Percentiles rank a stretch among this genome's conserved stretches.
phyloP scores from a whole-genome alignment of 1,139 yeast genomes.

The Geotrichum histeridarum region DNA sequence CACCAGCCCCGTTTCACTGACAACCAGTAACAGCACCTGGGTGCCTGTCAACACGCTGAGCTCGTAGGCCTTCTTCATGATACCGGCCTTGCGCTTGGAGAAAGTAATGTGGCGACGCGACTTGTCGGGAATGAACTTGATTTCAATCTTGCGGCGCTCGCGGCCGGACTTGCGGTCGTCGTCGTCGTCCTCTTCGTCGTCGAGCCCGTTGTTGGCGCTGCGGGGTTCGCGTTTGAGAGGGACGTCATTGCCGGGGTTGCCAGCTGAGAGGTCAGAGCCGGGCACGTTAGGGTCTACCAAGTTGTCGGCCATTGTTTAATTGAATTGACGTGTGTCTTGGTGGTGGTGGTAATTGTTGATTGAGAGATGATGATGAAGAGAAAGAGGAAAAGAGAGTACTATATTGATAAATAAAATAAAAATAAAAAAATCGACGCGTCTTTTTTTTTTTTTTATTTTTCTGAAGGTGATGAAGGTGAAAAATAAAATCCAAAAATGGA shows the following conservation, averaged over 20 bases:
- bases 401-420: background rate
- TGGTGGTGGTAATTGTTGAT: background rate
- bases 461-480: too few relatives aligned
- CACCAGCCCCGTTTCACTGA: slow-evolving; percentile 94
- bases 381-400: background rate
- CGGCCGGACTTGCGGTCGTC: slow-evolving; percentile 61
- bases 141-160: slow-evolving; percentile 95
- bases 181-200: slow-evolving; percentile 60
- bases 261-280: background rate
- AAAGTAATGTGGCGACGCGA: slow-evolving; percentile 96
- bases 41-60: slow-evolving; percentile 93
- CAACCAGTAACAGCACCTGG: slow-evolving; percentile 87
- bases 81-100: slow-evolving; percentile 96
- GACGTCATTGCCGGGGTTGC: background rate
- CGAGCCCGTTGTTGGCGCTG: slow-evolving; percentile 24
- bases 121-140: slow-evolving; percentile 93
- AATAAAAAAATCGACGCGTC: background rate
- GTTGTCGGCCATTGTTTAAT: slow-evolving; percentile 1
- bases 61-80: slow-evolving; percentile 97
- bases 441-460: background rate
- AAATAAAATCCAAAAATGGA: background rate
- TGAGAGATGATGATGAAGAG: too few relatives aligned
- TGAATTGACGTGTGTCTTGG: background rate
- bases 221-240: slow-evolving; percentile 4
- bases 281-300: slow-evolving; percentile 8